Conservation (phyloP, 805 yeast species). For the Dipodascus geniculatus region DNA sequence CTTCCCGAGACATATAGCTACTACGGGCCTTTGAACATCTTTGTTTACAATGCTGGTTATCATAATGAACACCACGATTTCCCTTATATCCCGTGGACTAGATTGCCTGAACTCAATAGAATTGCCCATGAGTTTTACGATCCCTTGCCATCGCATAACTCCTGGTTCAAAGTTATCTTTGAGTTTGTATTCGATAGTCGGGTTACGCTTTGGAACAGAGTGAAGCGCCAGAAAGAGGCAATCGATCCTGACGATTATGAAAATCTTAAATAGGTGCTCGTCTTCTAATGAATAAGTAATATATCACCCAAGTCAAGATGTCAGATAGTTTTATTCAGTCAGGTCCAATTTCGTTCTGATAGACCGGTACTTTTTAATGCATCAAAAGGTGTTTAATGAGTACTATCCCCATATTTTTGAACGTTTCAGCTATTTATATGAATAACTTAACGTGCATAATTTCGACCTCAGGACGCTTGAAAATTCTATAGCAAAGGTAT, state of each 20-base stretch:
- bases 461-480: no score
- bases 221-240: slow-evolving; percentile 37
- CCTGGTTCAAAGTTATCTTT: slow-evolving; percentile 69
- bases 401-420: neutral
- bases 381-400: neutral
- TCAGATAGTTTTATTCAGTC: neutral
- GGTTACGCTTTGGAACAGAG: slow-evolving; percentile 69
- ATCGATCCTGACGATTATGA: neutral
- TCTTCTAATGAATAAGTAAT: neutral
- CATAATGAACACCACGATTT: slow-evolving; percentile 95
- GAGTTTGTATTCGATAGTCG: slow-evolving; percentile 59
- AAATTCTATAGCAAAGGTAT: no score
- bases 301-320: neutral
- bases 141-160: slow-evolving; percentile 61
- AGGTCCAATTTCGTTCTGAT: neutral
- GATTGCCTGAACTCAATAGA: slow-evolving; percentile 47
- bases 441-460: no score
- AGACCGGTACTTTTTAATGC: neutral
- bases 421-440: neutral
- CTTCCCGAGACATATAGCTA: slow-evolving; percentile 76
- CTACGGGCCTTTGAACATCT: slow-evolving; percentile 63
- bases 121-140: slow-evolving; percentile 75
- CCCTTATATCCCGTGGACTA: slow-evolving; percentile 88
- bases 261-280: neutral
- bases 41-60: slow-evolving; percentile 89